A percentile compares a stretch with the other conserved stretches of the same genome.
Evolutionary conservation across 176 grass and related monocot species (phyloP).

Genomic region (Dactylis glomerata): DNA sequence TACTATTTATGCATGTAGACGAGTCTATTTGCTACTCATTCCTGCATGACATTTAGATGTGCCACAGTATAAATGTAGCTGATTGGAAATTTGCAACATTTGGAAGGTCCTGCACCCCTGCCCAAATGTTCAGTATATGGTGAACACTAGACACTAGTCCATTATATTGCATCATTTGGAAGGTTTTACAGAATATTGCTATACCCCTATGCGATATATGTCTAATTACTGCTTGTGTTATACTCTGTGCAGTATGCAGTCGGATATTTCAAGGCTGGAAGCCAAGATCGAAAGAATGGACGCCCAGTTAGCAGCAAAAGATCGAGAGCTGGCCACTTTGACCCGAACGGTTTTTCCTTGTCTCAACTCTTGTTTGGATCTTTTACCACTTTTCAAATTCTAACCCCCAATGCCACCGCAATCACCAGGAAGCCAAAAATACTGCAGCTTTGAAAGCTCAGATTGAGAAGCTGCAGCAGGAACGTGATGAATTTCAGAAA

Average conservation of each 20-base stretch:
- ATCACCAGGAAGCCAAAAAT: slow-evolving; percentile 85
- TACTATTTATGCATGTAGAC: background rate
- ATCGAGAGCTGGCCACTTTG: slow-evolving; percentile 91
- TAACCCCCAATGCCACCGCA: slow-evolving; percentile 14
- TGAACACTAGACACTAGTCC: background rate
- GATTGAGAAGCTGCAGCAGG: slow-evolving; percentile 94
- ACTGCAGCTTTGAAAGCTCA: slow-evolving; percentile 83
- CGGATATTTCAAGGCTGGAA: slow-evolving; percentile 89
- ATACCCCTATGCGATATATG: background rate
- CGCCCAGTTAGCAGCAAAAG: slow-evolving; percentile 87
- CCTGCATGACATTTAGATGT: background rate
- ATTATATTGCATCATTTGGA: slow-evolving; percentile 12
- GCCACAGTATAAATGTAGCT: background rate
- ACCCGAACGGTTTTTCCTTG: slow-evolving; percentile 58
- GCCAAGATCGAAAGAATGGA: slow-evolving; percentile 98
- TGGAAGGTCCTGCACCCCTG: background rate
- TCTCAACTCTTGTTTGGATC: slow-evolving; percentile 21
- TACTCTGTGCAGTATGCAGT: slow-evolving; percentile 66
- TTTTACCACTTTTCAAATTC: slow-evolving; percentile 8
- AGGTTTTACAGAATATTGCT: slow-evolving; percentile 18
- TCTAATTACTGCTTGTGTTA: slow-evolving; percentile 25
- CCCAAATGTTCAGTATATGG: background rate
- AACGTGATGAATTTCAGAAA: slow-evolving; percentile 96
- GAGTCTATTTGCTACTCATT: background rate
- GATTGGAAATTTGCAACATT: background rate